Percentiles rank a stretch among this genome's conserved stretches.
phyloP scores from a whole-genome alignment of 495 filamentous ascomycete species.

The Paragyromitra xinjiangensis region DNA sequence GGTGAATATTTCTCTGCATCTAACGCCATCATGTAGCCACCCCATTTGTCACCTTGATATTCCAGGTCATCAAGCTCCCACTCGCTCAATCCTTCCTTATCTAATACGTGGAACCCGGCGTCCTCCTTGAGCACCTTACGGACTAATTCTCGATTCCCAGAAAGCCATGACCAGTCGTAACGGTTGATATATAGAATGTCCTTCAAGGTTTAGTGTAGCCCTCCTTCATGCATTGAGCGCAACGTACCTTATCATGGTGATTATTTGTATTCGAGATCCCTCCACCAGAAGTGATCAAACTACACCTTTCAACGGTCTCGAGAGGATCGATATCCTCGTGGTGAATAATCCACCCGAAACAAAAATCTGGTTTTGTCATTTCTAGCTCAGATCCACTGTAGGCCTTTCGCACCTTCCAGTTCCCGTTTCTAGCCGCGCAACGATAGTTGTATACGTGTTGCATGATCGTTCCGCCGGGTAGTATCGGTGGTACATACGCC shows the following conservation, averaged over 20 bases:
- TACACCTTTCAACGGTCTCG: neutral
- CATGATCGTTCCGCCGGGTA: neutral
- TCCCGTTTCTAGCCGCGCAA: constrained; percentile 5
- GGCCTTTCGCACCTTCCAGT: constrained; percentile 1
- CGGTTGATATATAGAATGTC: neutral
- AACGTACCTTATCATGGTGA: constrained; percentile 15
- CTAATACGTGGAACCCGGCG: neutral
- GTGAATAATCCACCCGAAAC: constrained; percentile 7
- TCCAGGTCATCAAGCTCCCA: neutral
- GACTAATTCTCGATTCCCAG: neutral
- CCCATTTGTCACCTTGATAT: constrained; percentile 3
- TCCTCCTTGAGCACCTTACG: neutral
- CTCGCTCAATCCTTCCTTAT: neutral
- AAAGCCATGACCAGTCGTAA: constrained; percentile 17
- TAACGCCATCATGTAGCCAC: constrained; percentile 11
- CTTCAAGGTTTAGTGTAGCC: neutral
- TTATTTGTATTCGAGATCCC: constrained; percentile 12
- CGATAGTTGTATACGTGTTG: neutral
- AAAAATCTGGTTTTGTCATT: neutral
- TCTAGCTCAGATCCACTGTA: neutral
- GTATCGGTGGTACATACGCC: neutral
- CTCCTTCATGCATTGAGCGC: neutral
- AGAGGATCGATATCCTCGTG: constrained; percentile 2
- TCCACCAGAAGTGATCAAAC: neutral
- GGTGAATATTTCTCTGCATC: constrained; percentile 6